phyloP scores from a whole-genome alignment of 2,329 filamentous ascomycete species.

The Exophiala oligosperma region DNA sequence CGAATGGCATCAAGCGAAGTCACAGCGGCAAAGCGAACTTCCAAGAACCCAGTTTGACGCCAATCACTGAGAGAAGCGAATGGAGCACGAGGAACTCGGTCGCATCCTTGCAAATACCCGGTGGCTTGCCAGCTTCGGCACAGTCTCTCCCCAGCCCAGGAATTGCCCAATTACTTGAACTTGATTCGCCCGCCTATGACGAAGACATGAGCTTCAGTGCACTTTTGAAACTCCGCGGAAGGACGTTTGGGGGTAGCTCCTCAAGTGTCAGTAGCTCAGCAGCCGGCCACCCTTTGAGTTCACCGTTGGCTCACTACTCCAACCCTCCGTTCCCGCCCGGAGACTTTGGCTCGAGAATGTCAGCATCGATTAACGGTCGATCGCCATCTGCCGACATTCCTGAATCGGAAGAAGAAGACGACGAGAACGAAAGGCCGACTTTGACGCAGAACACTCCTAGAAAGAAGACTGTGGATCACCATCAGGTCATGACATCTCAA shows the following conservation, averaged over 20 bases:
- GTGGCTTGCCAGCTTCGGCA: constrained; percentile 44
- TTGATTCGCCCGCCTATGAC: constrained; percentile 54
- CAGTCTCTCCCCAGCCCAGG: constrained; percentile 66
- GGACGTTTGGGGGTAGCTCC: constrained; percentile 79
- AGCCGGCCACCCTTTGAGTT: constrained; percentile 34
- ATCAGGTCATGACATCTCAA: constrained; percentile 19
- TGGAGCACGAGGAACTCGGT: constrained; percentile 84
- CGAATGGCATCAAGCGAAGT: constrained; percentile 61
- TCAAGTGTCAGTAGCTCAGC: constrained; percentile 63
- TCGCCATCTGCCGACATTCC: constrained; percentile 26
- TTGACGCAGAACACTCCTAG: constrained; percentile 31
- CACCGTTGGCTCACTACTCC: constrained; percentile 37
- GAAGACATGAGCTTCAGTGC: constrained; percentile 72
- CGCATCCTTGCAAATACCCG: constrained; percentile 67
- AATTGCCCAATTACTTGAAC: constrained; percentile 70
- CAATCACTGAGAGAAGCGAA: not conserved
- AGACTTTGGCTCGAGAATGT: constrained; percentile 14
- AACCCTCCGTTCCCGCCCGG: constrained; percentile 30
- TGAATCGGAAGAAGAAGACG: constrained; percentile 32
- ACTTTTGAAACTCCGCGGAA: constrained; percentile 69
- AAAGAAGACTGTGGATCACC: constrained; percentile 20
- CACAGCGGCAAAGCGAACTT: constrained; percentile 73
- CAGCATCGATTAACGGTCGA: constrained; percentile 18
- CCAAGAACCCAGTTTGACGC: constrained; percentile 70
- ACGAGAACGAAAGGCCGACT: constrained; percentile 25